Conservation (phyloP, 2,329 filamentous ascomycete species). For the Remersonia thermophila region DNA sequence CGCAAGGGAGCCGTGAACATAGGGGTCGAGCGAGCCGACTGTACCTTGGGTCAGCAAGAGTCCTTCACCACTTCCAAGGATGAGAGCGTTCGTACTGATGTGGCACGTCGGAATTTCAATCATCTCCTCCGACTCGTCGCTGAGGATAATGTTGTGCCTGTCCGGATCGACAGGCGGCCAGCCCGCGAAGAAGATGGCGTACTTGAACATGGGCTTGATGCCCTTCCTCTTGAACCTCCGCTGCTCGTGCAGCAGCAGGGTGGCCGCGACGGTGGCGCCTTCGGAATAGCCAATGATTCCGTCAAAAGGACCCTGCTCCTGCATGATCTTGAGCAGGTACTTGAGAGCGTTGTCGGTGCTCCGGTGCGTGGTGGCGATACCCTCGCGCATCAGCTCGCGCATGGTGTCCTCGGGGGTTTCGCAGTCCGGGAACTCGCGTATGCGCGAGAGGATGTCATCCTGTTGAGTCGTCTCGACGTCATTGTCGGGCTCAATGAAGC, state of each 20-base stretch:
- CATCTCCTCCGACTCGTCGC: conserved; percentile 35
- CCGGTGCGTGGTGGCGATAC: conserved; percentile 20
- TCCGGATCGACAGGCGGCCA: conserved; percentile 39
- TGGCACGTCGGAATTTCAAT: conserved; percentile 42
- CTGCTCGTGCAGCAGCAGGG: conserved; percentile 38
- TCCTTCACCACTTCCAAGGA: no score
- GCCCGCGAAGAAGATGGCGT: conserved; percentile 39
- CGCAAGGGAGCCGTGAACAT: conserved; percentile 47
- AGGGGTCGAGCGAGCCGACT: conserved; percentile 46
- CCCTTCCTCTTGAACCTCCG: conserved; percentile 25
- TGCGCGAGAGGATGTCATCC: conserved; percentile 36
- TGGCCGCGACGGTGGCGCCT: conserved; percentile 43
- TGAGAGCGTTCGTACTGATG: no score
- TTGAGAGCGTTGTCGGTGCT: conserved; percentile 31
- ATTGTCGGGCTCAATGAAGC: conserved; percentile 40
- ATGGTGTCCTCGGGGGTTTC: conserved; percentile 44
- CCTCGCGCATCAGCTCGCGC: conserved; percentile 31
- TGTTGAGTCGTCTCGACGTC: conserved; percentile 30
- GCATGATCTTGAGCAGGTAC: conserved; percentile 32
- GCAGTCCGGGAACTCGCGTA: conserved; percentile 42
- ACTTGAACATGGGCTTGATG: conserved; percentile 29
- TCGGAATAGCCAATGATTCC: conserved; percentile 51
- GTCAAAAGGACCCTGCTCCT: conserved; percentile 33
- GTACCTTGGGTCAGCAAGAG: no score
- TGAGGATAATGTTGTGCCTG: conserved; percentile 32